phyloP scores from a whole-genome alignment of 345 rosid species.

The Psidium friedrichsthalianum region DNA sequence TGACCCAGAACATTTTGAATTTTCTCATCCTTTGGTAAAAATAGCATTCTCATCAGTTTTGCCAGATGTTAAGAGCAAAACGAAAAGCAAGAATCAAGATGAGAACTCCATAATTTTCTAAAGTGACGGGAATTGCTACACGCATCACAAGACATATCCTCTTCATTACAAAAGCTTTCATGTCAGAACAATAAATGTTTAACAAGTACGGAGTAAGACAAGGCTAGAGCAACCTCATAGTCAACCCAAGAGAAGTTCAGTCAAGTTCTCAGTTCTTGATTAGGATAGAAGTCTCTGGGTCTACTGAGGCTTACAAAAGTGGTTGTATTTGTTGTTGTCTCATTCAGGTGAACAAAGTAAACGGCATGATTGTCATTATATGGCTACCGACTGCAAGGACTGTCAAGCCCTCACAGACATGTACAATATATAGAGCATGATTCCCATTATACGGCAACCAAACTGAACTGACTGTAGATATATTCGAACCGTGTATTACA shows the following conservation, averaged over 20 bases:
- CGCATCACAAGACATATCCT: neutral
- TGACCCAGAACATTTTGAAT: constrained; percentile 58
- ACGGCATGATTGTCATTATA: neutral
- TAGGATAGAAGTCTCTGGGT: neutral
- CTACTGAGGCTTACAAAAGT: neutral
- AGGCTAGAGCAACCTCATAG: neutral
- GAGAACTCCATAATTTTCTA: neutral
- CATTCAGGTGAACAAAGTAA: neutral
- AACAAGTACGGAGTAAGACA: neutral
- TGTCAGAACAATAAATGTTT: neutral
- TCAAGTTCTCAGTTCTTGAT: neutral
- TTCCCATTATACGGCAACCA: neutral
- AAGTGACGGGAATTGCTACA: neutral
- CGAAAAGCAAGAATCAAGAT: neutral
- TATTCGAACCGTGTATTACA: neutral
- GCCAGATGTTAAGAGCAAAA: neutral
- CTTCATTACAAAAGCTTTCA: neutral
- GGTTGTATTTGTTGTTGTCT: neutral
- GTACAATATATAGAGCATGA: neutral
- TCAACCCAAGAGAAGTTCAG: neutral
- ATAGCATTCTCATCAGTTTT: constrained; percentile 4
- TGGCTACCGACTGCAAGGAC: neutral
- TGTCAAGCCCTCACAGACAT: neutral
- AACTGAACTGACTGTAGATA: neutral
- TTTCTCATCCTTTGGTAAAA: constrained; percentile 57